Base-by-base conservation (phyloP, 2,329 filamentous ascomycete genomes). In the Botrytis fabae region DNA sequence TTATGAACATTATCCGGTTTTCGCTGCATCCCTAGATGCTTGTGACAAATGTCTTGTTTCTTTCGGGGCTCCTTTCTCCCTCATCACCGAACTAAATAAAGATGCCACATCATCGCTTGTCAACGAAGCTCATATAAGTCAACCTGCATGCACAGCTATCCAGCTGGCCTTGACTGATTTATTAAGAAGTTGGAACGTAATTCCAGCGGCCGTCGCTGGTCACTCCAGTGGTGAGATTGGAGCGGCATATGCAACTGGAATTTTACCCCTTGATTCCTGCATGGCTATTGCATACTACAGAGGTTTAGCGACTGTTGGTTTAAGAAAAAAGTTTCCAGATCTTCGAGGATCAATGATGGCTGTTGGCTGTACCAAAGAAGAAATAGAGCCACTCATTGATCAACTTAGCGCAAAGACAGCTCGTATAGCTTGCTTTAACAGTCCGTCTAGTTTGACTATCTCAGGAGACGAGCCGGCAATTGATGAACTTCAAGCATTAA, bases 261-360 rank as follows among this genome's bases (percentile, higher is more conserved):
- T 74, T 18, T 32, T 80, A 25, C 69, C 73, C 6, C 62, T 76
- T 20, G 68, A 74, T 32, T 73, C 77, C 46, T 79, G 78, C 20
- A 79, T 80, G 40, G 74, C 73, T 4, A 73, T 77, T 20, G 76
- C 79, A 12, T 82, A 79, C 63, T 77, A 79, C 62, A 76, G 80
- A 54, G 80, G 80, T 46, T 40, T 73, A 66, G 70, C 74, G 9
- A 77, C 76, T 7, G 73, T 79, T 16, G 75, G 76, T 64, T 63
- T 75, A 14, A 81, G 81, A 8, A 80, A 82, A 1, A 79, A 80
- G 54, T 81, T 78, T 64, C 77, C 85, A 25, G 75, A 35, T 54
- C 25, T 73, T 25, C 54, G 68, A 51, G 87, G 87, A 0, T 82
- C 80, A 3, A 88, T 88, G 86, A 76, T 88, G 66, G 85, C 85